These are phyloP conservation scores for Hanseniaspora meyeri DNA, from an alignment of 805 yeast genomes.

Conservation along the genomic window DNA sequence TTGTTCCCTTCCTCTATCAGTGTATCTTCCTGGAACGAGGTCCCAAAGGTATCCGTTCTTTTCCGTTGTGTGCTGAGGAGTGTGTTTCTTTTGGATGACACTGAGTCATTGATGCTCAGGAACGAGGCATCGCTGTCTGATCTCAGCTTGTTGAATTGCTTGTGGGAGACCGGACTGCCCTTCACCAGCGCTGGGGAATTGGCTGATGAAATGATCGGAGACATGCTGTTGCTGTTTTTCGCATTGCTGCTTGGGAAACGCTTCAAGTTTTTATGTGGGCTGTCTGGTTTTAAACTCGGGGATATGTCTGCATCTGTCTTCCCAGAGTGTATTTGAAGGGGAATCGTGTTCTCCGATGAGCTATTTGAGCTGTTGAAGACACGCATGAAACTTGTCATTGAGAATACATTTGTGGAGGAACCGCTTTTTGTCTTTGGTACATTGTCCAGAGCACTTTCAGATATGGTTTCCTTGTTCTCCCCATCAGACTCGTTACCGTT, in stretches of 20 bases:
- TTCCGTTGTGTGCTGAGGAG: not conserved
- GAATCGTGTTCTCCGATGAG: not conserved
- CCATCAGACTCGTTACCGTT: not conserved
- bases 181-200: not conserved
- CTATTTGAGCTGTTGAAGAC: not conserved
- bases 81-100: not conserved
- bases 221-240: not conserved
- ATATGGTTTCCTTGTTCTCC: not conserved
- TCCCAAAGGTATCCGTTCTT: not conserved
- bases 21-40: not conserved
- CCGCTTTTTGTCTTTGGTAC: not conserved
- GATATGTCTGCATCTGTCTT: not conserved
- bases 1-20: not conserved
- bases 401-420: not conserved
- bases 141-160: not conserved
- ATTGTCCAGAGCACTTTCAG: not conserved
- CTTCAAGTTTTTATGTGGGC: not conserved
- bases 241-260: constrained; percentile 5
- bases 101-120: constrained; percentile 1
- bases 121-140: constrained; percentile 12
- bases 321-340: not conserved
- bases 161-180: not conserved
- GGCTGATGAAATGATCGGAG: not conserved
- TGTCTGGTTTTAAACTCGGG: not conserved
- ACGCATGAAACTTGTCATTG: not conserved